Percentiles rank a stretch among this genome's conserved stretches.
Evolutionary conservation across 2,329 filamentous ascomycete species (phyloP).

Genomic region (Fusarium sulawesiense): DNA sequence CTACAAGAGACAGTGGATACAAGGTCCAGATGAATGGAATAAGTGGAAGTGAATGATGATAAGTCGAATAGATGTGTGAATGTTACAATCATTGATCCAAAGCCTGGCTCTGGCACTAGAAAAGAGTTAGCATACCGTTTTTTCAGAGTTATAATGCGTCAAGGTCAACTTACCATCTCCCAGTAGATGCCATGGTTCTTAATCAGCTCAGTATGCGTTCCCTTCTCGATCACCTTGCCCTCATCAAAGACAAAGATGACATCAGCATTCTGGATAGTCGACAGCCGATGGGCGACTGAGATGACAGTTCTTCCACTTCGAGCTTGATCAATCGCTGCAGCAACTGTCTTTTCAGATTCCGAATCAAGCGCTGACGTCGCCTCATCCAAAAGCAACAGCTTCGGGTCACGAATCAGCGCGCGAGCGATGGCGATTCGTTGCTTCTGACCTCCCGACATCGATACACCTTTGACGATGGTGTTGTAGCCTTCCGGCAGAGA

Average conservation of each 20-base stretch:
- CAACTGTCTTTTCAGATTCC: conserved; percentile 68
- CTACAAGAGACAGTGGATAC: fast-evolving
- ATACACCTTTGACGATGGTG: conserved; percentile 73
- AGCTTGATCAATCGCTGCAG: conserved; percentile 74
- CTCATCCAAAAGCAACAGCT: conserved; percentile 76
- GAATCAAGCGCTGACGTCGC: conserved; percentile 74
- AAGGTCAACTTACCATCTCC: conserved; percentile 34
- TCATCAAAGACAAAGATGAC: conserved; percentile 58
- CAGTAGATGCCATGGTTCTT: conserved; percentile 33
- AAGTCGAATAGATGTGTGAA: neutral
- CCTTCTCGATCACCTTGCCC: conserved; percentile 56
- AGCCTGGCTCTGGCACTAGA: conserved; percentile 38
- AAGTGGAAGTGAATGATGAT: fast-evolving
- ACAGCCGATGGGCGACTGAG: conserved; percentile 71
- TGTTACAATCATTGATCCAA: conserved; percentile 21
- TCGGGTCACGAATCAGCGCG: conserved; percentile 72
- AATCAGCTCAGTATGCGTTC: conserved; percentile 50
- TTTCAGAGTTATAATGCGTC: fast-evolving
- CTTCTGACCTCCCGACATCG: conserved; percentile 76
- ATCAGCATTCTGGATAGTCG: conserved; percentile 57
- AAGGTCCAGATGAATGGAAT: neutral
- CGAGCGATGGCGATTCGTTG: conserved; percentile 77
- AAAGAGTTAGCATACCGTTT: neutral
- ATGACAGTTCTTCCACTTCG: conserved; percentile 72
- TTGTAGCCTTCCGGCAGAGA: conserved; percentile 75